Evolutionary conservation across 805 yeast species (phyloP).

Genomic region (Komagataella pseudopastoris): DNA sequence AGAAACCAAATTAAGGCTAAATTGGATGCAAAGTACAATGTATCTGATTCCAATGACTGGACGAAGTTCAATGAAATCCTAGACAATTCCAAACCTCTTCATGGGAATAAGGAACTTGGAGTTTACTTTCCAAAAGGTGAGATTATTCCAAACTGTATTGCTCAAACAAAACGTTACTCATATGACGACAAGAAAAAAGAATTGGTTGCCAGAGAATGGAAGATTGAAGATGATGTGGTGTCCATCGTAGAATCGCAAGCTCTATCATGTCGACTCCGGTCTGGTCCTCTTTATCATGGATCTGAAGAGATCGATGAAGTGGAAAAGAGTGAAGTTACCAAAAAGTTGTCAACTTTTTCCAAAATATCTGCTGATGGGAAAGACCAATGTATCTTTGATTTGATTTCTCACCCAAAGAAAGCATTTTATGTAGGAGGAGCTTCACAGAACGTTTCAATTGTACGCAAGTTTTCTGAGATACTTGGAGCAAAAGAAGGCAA

Average conservation of each 20-base stretch:
- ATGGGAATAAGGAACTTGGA: slow-evolving; percentile 40
- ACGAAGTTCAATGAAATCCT: slow-evolving; percentile 43
- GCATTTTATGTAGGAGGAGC: slow-evolving; percentile 85
- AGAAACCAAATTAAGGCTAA: slow-evolving; percentile 63
- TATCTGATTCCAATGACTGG: slow-evolving; percentile 33
- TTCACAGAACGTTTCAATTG: slow-evolving; percentile 56
- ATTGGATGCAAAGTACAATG: slow-evolving; percentile 31
- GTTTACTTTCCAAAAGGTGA: slow-evolving; percentile 85
- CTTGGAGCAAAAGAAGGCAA: slow-evolving; percentile 56
- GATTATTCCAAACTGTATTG: slow-evolving; percentile 70
- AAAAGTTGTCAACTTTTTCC: slow-evolving; percentile 21
- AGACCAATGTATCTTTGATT: slow-evolving; percentile 25
- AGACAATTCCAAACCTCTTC: slow-evolving; percentile 17
- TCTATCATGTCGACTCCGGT: slow-evolving; percentile 66
- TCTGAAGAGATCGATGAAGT: slow-evolving; percentile 6
- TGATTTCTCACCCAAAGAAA: slow-evolving; percentile 46
- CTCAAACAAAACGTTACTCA: slow-evolving; percentile 43
- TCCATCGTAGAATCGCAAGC: slow-evolving; percentile 84
- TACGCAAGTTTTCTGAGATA: slow-evolving; percentile 54
- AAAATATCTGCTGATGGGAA: slow-evolving; percentile 35
- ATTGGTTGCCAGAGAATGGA: slow-evolving; percentile 25
- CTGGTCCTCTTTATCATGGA: slow-evolving; percentile 44
- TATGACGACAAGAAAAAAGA: slow-evolving; percentile 19
- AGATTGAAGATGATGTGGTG: slow-evolving; percentile 50
- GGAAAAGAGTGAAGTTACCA: slow-evolving; percentile 5